Evolutionary conservation across 1,139 yeast species (phyloP).

Genomic region (Pichia norvegensis): DNA sequence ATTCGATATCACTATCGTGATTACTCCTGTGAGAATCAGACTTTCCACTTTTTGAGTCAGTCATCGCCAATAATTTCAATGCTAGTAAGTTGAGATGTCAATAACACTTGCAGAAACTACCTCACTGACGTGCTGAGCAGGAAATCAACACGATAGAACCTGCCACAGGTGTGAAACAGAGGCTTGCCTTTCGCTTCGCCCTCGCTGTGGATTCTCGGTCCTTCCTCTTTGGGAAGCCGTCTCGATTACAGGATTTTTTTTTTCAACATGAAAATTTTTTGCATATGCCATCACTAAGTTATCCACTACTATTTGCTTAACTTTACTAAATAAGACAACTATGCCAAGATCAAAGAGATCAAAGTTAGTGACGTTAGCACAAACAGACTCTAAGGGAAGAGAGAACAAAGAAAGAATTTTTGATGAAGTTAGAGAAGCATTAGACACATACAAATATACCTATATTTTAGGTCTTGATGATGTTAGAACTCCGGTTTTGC

Average conservation of each 20-base stretch:
- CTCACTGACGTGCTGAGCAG: too few species aligned
- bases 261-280: neutral
- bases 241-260: neutral
- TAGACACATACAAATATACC: conserved; percentile 68
- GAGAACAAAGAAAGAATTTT: conserved; percentile 88
- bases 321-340: neutral
- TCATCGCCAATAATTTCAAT: neutral
- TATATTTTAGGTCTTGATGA: conserved; percentile 87
- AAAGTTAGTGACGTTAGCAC: conserved; percentile 88
- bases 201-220: neutral
- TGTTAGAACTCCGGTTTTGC: conserved; percentile 92
- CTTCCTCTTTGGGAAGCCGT: neutral
- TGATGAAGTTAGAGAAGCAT: conserved; percentile 76
- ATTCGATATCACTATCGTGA: neutral
- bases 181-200: too few species aligned
- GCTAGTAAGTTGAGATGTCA: too few species aligned
- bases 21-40: neutral
- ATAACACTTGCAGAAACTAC: too few species aligned
- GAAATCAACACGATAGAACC: too few species aligned
- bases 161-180: too few species aligned
- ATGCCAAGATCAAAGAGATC: conserved; percentile 96
- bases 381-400: conserved; percentile 90
- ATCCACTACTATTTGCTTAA: neutral
- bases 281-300: neutral
- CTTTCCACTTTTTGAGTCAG: neutral